A percentile compares a stretch with the other conserved stretches of the same genome.
These are phyloP conservation scores for Cronartium quercuum DNA, from an alignment of 1,284 basidiomycete genomes.

Conservation along the genomic window DNA sequence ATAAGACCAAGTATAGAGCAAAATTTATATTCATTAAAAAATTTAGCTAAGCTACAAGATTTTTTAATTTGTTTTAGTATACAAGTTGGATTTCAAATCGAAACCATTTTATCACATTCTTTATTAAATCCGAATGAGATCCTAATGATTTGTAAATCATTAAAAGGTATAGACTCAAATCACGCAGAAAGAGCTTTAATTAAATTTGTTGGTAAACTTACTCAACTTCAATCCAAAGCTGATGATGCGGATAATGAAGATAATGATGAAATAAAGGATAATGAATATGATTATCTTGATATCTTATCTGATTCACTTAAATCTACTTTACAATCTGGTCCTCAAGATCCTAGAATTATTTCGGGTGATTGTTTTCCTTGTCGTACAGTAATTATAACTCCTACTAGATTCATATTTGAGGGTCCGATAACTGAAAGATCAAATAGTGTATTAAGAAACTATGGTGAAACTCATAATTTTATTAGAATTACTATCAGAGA, in stretches of 20 bases:
- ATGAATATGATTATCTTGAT: background rate
- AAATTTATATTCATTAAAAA: slow-evolving; percentile 9
- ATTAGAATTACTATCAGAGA: slow-evolving; percentile 70
- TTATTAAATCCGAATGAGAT: slow-evolving; percentile 58
- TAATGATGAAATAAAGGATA: background rate
- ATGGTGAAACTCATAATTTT: slow-evolving; percentile 54
- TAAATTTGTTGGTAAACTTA: background rate
- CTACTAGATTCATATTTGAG: slow-evolving; percentile 63
- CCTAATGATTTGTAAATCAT: background rate
- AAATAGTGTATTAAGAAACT: slow-evolving; percentile 61
- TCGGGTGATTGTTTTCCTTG: slow-evolving; percentile 17
- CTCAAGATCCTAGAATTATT: background rate
- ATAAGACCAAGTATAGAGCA: background rate
- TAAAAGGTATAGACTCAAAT: background rate
- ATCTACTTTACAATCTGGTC: background rate
- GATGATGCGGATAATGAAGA: background rate
- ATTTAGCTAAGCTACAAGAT: slow-evolving; percentile 49
- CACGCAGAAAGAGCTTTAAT: slow-evolving; percentile 4
- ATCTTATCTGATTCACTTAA: background rate
- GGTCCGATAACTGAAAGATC: slow-evolving; percentile 65
- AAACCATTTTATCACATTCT: slow-evolving; percentile 58
- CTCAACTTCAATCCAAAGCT: background rate
- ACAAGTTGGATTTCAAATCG: slow-evolving; percentile 62
- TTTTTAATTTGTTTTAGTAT: slow-evolving; percentile 55
- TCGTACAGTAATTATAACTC: slow-evolving; percentile 59